A percentile compares a stretch with the other conserved stretches of the same genome.
Evolutionary conservation across 2,329 filamentous ascomycete genomes (phyloP).

Genomic region (Aspergillus fructus): DNA sequence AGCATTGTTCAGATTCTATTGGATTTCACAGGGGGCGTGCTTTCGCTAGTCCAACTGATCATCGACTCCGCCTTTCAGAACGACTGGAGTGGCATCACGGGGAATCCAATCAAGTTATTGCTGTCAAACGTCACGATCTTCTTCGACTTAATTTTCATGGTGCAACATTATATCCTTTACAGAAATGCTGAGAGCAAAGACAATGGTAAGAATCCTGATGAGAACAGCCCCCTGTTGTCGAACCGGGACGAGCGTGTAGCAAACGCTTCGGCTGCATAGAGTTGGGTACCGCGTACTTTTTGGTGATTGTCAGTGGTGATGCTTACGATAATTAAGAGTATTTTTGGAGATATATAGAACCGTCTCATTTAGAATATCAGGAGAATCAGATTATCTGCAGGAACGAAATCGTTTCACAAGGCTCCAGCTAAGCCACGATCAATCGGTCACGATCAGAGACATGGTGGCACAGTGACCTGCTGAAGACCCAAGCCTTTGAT

Average conservation of each 20-base stretch:
- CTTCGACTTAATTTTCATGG: slow-evolving; percentile 83
- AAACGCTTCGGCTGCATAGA: background rate
- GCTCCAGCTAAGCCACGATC: background rate
- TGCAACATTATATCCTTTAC: slow-evolving; percentile 87
- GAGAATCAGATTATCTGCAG: background rate
- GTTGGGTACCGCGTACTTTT: background rate
- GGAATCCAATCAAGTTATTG: slow-evolving; percentile 87
- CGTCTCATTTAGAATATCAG: background rate
- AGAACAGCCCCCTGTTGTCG: slow-evolving; percentile 31
- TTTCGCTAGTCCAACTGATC: slow-evolving; percentile 77
- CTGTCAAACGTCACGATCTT: slow-evolving; percentile 81
- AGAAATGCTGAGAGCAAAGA: slow-evolving; percentile 30
- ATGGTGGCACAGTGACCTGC: background rate
- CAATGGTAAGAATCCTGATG: slow-evolving; percentile 17
- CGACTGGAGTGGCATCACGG: slow-evolving; percentile 87
- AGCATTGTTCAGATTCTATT: slow-evolving; percentile 80
- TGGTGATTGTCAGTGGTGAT: background rate
- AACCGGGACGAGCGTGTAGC: slow-evolving; percentile 12
- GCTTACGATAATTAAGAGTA: background rate
- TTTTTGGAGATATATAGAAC: background rate
- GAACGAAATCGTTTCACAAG: background rate
- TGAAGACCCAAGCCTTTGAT: background rate
- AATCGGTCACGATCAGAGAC: background rate
- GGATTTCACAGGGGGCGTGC: slow-evolving; percentile 75
- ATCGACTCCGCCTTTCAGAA: slow-evolving; percentile 81